Percentiles rank a stretch among this genome's conserved stretches.
Conservation (phyloP, 495 filamentous ascomycete genomes). For the Neurospora discreta region DNA sequence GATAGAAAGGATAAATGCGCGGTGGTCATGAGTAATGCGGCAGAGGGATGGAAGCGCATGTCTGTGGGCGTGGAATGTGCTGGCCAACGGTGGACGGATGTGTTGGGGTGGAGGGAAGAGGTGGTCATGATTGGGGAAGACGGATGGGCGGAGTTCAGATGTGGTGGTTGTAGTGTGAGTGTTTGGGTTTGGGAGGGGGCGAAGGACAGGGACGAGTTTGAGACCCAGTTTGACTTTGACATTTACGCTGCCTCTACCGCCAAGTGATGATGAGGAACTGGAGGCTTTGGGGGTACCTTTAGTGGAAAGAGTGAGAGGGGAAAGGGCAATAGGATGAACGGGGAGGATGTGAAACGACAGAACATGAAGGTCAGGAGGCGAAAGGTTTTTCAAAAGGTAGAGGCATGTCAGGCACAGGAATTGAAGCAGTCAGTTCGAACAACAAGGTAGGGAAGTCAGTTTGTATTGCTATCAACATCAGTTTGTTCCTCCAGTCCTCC, state of each 20-base stretch:
- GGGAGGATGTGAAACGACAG: not conserved
- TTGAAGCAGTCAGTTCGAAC: not conserved
- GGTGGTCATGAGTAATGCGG: slow-evolving; percentile 47
- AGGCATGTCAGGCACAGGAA: not conserved
- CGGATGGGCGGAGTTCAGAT: slow-evolving; percentile 46
- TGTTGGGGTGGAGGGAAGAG: slow-evolving; percentile 35
- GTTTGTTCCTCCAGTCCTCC: not conserved
- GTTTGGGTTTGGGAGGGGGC: slow-evolving; percentile 51
- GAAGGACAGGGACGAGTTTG: slow-evolving; percentile 39
- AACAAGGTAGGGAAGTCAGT: not conserved
- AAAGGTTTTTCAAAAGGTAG: not conserved
- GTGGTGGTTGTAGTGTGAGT: slow-evolving; percentile 41
- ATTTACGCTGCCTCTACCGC: not conserved
- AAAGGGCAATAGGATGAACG: not conserved
- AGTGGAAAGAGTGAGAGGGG: not conserved
- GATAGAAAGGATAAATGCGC: slow-evolving; percentile 43
- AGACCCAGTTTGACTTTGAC: slow-evolving; percentile 4
- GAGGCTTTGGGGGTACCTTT: not conserved
- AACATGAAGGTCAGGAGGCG: not conserved
- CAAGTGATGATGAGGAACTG: not conserved
- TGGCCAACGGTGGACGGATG: slow-evolving; percentile 49
- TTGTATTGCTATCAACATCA: not conserved
- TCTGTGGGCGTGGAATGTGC: slow-evolving; percentile 46
- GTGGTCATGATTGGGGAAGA: slow-evolving; percentile 42
- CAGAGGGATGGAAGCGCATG: slow-evolving; percentile 44